Base-by-base conservation (phyloP, 495 filamentous ascomycete species). In the Xylona heveae region DNA sequence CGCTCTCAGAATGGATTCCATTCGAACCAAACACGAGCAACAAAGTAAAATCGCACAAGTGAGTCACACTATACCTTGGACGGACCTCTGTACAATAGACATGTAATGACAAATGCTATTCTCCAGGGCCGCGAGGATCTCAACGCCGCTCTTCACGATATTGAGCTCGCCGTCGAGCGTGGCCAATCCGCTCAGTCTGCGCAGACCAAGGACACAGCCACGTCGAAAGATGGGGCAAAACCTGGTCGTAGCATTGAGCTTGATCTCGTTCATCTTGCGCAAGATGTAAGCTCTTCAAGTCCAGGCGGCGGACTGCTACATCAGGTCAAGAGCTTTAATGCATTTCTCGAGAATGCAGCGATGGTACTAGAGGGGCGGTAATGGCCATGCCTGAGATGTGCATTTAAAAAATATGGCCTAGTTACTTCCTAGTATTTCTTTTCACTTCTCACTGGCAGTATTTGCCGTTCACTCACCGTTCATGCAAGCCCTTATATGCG, bases 1-100 rank as follows among this genome's bases (percentile, higher is more conserved):
- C 18, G 68, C 71, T 7, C 42, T 81, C 37, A 62, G 62, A 30
- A 75, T 73, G 61, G 78, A 84, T 40, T 65, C 68, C 7, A 59
- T 80, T 19, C 57, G 74, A 16, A 64, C 62, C 26, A 60, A 58
- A 39, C 71, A 77, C 31, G 58, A 66, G 40, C 52, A 47, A 0
- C 54, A 64, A 8, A 58, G 49, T 17, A 54, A 50, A 38, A 52
- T 54, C 36, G 51, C 56, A 28, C 37, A 62, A 41, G 61, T 62
- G 42, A 35, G 54, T 45, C 12, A 23, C 5, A 3, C 10, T 30
- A n/a, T 33, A 13, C 8, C 12, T 31, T 30, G 15, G n/a, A n/a
- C n/a, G n/a, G n/a, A n/a, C n/a, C n/a, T n/a, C n/a, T n/a, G n/a
- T n/a, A n/a, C n/a, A n/a, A n/a, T n/a, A n/a, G n/a, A 21, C n/a